Evolutionary conservation across 2,329 filamentous ascomycete species (phyloP).

Genomic region (Calonectria hongkongensis): DNA sequence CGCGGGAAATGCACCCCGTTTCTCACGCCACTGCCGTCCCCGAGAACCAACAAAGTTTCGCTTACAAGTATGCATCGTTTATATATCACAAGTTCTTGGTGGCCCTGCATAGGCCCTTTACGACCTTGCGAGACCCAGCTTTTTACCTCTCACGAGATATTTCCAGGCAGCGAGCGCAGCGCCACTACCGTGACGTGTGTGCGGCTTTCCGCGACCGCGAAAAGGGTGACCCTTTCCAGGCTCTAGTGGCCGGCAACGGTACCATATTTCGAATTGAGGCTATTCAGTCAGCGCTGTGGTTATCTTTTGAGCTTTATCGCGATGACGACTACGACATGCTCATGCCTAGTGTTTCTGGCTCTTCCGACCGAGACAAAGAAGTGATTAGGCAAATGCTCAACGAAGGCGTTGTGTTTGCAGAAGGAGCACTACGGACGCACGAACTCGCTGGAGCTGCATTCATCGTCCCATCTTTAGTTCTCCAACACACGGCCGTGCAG

Average conservation of each 20-base stretch:
- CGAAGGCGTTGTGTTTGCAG: background rate
- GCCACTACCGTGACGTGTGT: slow-evolving; percentile 6
- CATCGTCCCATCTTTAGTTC: background rate
- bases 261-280: slow-evolving; percentile 17
- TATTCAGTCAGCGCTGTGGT: slow-evolving; percentile 5
- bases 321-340: slow-evolving; percentile 2
- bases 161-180: background rate
- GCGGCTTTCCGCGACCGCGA: slow-evolving; percentile 4
- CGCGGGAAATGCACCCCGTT: background rate
- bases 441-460: slow-evolving; percentile 3
- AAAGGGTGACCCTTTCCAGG: background rate
- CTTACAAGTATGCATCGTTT: slow-evolving; percentile 1
- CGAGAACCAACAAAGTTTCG: background rate
- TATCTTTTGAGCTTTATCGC: slow-evolving; percentile 15
- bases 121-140: background rate
- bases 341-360: background rate
- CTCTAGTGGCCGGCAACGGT: background rate
- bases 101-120: background rate
- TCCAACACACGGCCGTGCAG: background rate
- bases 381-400: background rate
- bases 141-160: slow-evolving; percentile 19
- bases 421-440: background rate
- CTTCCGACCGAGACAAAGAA: background rate
- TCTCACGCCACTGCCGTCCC: background rate
- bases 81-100: slow-evolving; percentile 15